Base-by-base conservation (phyloP, 768 basidiomycete genomes). In the Pholiota conissans region DNA sequence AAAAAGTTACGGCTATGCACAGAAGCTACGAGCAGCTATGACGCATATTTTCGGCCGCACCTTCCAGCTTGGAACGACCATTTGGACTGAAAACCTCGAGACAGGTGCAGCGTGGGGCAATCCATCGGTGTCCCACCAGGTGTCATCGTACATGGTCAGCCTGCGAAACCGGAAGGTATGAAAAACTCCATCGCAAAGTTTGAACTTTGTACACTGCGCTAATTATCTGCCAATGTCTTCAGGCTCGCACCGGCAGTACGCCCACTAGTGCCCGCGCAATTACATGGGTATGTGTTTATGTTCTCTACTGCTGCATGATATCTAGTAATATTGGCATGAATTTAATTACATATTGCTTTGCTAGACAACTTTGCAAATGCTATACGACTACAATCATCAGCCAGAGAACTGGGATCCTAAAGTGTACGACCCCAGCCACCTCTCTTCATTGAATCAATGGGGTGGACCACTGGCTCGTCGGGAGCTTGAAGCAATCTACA, bases 21-120 rank as follows among this genome's bases (percentile, higher is more conserved):
- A 75, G 52, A 75, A 75, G 49, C 71, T 77, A 69, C 50, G 72
- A 1, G 71, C 10, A 3, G 58, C 69, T 3, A 65, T 68, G 48
- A 71, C 69, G 0, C 70, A 73, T 57, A 63, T 61, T 3, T 75
- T 73, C 60, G 67, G 69, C 3, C 61, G 63, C 11, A 49, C 67
- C 9, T 47, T 59, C 47, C 64, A 66, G 1, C 58, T 67, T 10
- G 65, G 72, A n/a, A 61, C 58, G 3, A 29, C 65, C n/a, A 60
- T 63, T 10, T 75, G 74, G 74, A 66, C 72, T 22, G 48, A 58
- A 35, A 67, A 14, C 3, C 24, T 52, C 7, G 52, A 35, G 2
- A 35, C 49, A 8, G 57, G 52, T 5, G 30, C 8, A 2, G 39
- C 32, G 34, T n/a, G 30, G 27, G 65, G 65, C 0, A 66, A 66